A percentile compares a stretch with the other conserved stretches of the same genome.
Conservation (phyloP, 257 asterid species). For the Capsicum pubescens region DNA sequence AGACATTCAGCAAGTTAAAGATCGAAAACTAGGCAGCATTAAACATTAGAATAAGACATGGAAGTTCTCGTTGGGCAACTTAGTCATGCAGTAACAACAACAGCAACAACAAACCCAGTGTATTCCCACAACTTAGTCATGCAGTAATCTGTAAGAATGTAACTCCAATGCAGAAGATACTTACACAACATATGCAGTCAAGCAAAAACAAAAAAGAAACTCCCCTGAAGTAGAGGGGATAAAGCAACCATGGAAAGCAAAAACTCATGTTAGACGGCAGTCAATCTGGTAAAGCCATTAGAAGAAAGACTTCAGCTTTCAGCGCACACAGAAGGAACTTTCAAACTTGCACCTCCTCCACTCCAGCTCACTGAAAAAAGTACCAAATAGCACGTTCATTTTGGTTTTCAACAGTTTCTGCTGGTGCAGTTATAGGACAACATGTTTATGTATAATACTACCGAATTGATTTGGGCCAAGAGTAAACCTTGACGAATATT, state of each 20-base stretch:
- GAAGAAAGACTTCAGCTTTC: background rate
- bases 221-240: background rate
- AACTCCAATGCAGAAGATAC: background rate
- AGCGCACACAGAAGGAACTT: background rate
- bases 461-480: no score
- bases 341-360: background rate
- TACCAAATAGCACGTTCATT: background rate
- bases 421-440: background rate
- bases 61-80: background rate
- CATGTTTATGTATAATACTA: background rate
- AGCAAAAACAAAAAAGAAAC: background rate
- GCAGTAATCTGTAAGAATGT: constrained; percentile 1
- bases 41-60: background rate
- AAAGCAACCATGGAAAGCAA: background rate
- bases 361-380: background rate
- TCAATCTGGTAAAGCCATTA: constrained; percentile 8
- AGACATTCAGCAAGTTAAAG: constrained; percentile 21
- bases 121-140: background rate
- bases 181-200: background rate
- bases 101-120: no score
- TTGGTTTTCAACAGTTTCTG: constrained; percentile 7
- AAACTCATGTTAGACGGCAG: background rate
- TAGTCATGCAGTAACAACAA: background rate
- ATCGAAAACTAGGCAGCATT: constrained; percentile 4
- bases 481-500: no score